Percentiles rank a stretch among this genome's conserved stretches.
These are phyloP conservation scores for Cryphonectria parasitica DNA, from an alignment of 2,329 filamentous ascomycete species.

Conservation along the genomic window DNA sequence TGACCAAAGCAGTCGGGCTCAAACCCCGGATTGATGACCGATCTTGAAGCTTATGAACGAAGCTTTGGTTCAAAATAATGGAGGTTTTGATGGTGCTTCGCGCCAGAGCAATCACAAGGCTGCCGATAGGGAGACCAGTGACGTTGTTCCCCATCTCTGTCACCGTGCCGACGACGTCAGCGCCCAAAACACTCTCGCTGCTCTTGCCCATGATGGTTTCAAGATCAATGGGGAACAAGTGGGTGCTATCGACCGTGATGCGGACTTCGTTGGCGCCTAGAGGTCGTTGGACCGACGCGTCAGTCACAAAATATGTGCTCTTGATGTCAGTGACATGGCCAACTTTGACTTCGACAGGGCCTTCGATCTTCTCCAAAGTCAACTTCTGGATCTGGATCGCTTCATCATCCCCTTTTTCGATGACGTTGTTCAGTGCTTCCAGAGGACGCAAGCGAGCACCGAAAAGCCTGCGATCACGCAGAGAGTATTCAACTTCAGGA, in stretches of 20 bases:
- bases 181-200: constrained; percentile 39
- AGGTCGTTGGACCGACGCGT: constrained; percentile 16
- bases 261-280: constrained; percentile 43
- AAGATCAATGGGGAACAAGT: constrained; percentile 43
- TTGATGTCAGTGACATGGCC: constrained; percentile 17
- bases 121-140: constrained; percentile 39
- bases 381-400: constrained; percentile 11
- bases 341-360: constrained; percentile 31
- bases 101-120: constrained; percentile 48
- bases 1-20: constrained; percentile 44
- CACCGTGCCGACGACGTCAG: constrained; percentile 48
- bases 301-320: constrained; percentile 32
- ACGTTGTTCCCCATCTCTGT: constrained; percentile 41
- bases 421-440: constrained; percentile 45
- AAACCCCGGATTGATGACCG: constrained; percentile 33
- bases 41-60: constrained; percentile 39
- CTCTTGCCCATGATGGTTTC: constrained; percentile 42
- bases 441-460: constrained; percentile 51
- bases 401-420: constrained; percentile 41
- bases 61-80: constrained; percentile 39
- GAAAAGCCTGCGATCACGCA: constrained; percentile 42
- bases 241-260: constrained; percentile 43
- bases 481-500: constrained; percentile 50
- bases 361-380: neutral
- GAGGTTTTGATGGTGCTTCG: constrained; percentile 43